Conservation (phyloP, 352 stramenopile genomes). For the Phytophthora hybrid region DNA sequence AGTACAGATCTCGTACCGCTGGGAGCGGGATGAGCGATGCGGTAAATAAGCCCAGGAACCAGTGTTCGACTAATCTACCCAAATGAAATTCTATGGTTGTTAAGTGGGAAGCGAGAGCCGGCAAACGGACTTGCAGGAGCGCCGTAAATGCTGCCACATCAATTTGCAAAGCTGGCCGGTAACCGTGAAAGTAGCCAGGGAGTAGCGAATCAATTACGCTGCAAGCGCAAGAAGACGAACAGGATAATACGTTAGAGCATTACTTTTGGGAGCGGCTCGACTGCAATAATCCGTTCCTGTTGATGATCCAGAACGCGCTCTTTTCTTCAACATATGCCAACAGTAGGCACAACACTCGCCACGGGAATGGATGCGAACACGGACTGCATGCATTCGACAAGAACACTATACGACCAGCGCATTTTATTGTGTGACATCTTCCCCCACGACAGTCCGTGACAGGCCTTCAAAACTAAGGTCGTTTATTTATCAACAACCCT, state of each 20-base stretch:
- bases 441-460: too few species aligned
- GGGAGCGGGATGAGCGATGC: conserved; percentile 68
- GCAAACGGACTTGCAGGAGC: conserved; percentile 61
- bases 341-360: conserved; percentile 71
- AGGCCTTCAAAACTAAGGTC: too few species aligned
- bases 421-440: too few species aligned
- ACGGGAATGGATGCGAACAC: conserved; percentile 79
- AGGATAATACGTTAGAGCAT: not conserved
- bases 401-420: too few species aligned
- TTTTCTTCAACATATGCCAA: conserved; percentile 85
- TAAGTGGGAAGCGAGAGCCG: conserved; percentile 65
- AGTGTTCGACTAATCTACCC: conserved; percentile 66
- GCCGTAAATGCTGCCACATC: conserved; percentile 66
- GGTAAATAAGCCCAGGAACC: conserved; percentile 84
- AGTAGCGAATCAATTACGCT: conserved; percentile 76
- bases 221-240: not conserved
- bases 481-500: too few species aligned
- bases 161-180: conserved; percentile 75
- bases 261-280: not conserved
- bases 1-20: conserved; percentile 48
- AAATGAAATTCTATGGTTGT: conserved; percentile 59
- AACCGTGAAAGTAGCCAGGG: conserved; percentile 81
- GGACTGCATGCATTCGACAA: conserved; percentile 45
- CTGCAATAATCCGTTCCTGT: conserved; percentile 55
- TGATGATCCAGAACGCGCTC: conserved; percentile 82